Evolutionary conservation across 371 early-diverging fungal genomes (phyloP).

Genomic region (Phascolomyces articulosus): DNA sequence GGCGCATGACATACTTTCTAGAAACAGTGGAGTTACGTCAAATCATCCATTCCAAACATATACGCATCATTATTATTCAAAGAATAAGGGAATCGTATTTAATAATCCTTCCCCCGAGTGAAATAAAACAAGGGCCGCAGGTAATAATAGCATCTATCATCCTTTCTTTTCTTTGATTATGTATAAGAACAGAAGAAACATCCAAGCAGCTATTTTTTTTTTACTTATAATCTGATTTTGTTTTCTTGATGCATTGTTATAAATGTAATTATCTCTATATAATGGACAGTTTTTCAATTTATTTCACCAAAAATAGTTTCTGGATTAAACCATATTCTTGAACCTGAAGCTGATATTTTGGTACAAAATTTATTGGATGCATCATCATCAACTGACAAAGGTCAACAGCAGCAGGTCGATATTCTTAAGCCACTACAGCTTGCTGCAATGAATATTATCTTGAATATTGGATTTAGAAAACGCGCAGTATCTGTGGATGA

Average conservation of each 20-base stretch:
- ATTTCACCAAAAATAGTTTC: conserved; percentile 11
- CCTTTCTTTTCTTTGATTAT: too few species aligned
- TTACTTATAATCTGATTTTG: not conserved
- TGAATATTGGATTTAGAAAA: conserved; percentile 8
- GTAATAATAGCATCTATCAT: not conserved
- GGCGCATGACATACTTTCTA: conserved; percentile 23
- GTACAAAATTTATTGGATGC: not conserved
- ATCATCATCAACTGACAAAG: not conserved
- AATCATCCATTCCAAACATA: conserved; percentile 16
- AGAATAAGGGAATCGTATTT: conserved; percentile 17
- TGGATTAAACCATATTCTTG: conserved; percentile 3
- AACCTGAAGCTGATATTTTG: not conserved
- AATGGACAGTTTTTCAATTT: conserved; percentile 2
- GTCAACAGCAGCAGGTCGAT: not conserved
- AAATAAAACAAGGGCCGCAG: conserved; percentile 14
- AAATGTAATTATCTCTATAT: too few species aligned
- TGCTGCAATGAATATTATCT: conserved; percentile 6
- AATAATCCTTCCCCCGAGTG: conserved; percentile 8
- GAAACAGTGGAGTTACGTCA: conserved; percentile 17
- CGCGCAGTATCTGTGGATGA: conserved; percentile 9
- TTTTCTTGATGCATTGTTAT: too few species aligned
- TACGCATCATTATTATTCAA: conserved; percentile 11
- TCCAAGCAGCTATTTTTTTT: not conserved
- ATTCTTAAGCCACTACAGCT: conserved; percentile 2
- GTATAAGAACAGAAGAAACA: too few species aligned